These are phyloP conservation scores for Solanum aculeatissimum DNA, from an alignment of 305 asterid genomes.

Conservation along the genomic window DNA sequence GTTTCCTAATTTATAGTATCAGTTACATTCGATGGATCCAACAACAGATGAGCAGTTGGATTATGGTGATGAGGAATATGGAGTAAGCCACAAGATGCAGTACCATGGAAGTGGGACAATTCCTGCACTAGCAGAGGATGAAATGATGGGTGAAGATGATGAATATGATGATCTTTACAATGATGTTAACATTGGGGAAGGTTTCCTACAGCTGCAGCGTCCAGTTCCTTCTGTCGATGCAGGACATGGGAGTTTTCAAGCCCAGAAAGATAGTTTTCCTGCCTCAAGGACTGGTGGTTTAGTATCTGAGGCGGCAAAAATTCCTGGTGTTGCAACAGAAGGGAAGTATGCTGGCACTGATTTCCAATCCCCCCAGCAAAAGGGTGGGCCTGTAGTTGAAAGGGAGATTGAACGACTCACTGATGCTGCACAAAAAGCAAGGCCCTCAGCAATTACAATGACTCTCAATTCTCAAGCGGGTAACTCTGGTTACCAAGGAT, in stretches of 20 bases:
- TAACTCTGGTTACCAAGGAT: constrained; percentile 46
- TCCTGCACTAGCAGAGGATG: constrained; percentile 80
- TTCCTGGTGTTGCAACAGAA: constrained; percentile 30
- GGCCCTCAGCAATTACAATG: constrained; percentile 24
- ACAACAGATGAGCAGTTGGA: constrained; percentile 51
- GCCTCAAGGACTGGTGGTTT: constrained; percentile 30
- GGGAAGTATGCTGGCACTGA: constrained; percentile 19
- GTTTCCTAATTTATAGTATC: constrained; percentile 11
- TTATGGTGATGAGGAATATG: constrained; percentile 60
- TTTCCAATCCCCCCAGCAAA: constrained; percentile 42
- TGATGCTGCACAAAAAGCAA: constrained; percentile 45
- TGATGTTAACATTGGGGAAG: constrained; percentile 68
- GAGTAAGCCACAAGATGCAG: constrained; percentile 51
- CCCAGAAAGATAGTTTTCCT: constrained; percentile 23
- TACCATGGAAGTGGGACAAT: constrained; percentile 67
- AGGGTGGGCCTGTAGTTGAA: constrained; percentile 19
- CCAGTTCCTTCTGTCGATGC: constrained; percentile 22
- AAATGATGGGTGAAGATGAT: constrained; percentile 67
- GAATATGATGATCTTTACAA: constrained; percentile 67
- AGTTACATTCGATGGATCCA: constrained; percentile 46
- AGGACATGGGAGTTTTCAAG: constrained; percentile 35
- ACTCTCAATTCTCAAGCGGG: constrained; percentile 40
- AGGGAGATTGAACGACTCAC: constrained; percentile 22
- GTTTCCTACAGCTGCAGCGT: constrained; percentile 46
- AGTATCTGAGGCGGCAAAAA: constrained; percentile 26